These are phyloP conservation scores for Xerocomus brunneocitrinus DNA, from an alignment of 768 basidiomycete genomes.

Conservation along the genomic window DNA sequence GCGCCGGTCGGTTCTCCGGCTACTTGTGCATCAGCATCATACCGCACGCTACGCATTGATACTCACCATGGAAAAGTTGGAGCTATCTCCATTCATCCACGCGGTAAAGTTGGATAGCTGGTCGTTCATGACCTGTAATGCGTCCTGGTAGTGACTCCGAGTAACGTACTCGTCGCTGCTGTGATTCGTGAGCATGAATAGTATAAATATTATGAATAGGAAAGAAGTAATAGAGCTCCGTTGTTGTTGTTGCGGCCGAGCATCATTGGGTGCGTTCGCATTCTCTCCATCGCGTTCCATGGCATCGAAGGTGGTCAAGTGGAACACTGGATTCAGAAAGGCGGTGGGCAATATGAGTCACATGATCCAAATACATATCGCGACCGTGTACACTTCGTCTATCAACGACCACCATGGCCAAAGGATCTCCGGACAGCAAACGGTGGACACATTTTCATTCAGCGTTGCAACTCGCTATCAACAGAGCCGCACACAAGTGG, in stretches of 20 bases:
- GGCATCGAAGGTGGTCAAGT: conserved; percentile 6
- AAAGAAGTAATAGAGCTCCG: conserved; percentile 69
- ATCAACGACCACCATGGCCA: conserved; percentile 12
- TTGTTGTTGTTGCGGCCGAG: conserved; percentile 28
- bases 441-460: conserved; percentile 50
- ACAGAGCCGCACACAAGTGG: conserved; percentile 50
- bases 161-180: conserved; percentile 63
- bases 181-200: conserved; percentile 77
- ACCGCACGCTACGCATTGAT: not conserved
- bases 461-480: conserved; percentile 50
- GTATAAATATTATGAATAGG: conserved; percentile 66
- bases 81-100: conserved; percentile 64
- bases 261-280: conserved; percentile 7
- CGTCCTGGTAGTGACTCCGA: conserved; percentile 61
- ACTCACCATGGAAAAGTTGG: conserved; percentile 64
- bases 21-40: conserved; percentile 22
- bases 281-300: conserved; percentile 32
- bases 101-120: conserved; percentile 70
- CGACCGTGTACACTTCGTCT: too few species aligned
- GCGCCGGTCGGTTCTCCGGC: conserved; percentile 43
- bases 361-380: conserved; percentile 19
- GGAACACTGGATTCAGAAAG: not conserved
- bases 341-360: conserved; percentile 10
- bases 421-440: conserved; percentile 35
- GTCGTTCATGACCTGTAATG: conserved; percentile 51